These are phyloP conservation scores for Priceomyces carsonii DNA, from an alignment of 805 yeast genomes.

Conservation along the genomic window DNA sequence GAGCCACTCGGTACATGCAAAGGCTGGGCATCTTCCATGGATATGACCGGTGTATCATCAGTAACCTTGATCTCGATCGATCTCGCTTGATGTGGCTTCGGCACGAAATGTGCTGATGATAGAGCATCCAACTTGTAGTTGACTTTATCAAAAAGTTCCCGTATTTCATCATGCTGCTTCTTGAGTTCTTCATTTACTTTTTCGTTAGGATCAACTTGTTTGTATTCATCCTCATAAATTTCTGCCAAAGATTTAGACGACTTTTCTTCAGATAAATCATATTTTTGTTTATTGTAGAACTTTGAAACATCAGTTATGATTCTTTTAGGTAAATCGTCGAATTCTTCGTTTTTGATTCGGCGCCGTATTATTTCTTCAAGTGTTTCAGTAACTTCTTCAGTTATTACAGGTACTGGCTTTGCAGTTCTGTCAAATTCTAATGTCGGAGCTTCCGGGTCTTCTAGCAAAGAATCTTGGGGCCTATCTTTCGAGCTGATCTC, in stretches of 20 bases:
- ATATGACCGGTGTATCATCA: constrained; percentile 65
- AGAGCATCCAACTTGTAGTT: constrained; percentile 80
- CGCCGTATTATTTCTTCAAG: constrained; percentile 87
- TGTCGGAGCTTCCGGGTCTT: constrained; percentile 54
- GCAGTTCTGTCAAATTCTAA: constrained; percentile 91
- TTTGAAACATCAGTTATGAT: constrained; percentile 65
- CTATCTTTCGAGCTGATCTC: constrained; percentile 82
- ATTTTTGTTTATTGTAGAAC: constrained; percentile 46
- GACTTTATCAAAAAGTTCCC: constrained; percentile 59
- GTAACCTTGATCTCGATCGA: constrained; percentile 73
- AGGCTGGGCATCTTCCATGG: constrained; percentile 98
- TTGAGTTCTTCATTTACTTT: constrained; percentile 64
- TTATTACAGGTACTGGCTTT: constrained; percentile 94
- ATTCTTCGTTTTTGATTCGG: constrained; percentile 71
- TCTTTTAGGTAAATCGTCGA: constrained; percentile 83
- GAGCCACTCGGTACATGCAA: constrained; percentile 70
- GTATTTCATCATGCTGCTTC: constrained; percentile 76
- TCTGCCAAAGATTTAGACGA: constrained; percentile 89
- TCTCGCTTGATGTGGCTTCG: constrained; percentile 78
- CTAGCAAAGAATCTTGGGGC: constrained; percentile 80
- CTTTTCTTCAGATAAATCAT: constrained; percentile 80
- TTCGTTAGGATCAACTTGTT: constrained; percentile 39
- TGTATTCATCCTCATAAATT: constrained; percentile 83
- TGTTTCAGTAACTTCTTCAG: constrained; percentile 82
- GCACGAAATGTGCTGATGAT: constrained; percentile 92